Evolutionary conservation across 352 stramenopile species (phyloP), one percentile per base, ranked within the genome.

Genomic region (Phytopythium sindhum): DNA sequence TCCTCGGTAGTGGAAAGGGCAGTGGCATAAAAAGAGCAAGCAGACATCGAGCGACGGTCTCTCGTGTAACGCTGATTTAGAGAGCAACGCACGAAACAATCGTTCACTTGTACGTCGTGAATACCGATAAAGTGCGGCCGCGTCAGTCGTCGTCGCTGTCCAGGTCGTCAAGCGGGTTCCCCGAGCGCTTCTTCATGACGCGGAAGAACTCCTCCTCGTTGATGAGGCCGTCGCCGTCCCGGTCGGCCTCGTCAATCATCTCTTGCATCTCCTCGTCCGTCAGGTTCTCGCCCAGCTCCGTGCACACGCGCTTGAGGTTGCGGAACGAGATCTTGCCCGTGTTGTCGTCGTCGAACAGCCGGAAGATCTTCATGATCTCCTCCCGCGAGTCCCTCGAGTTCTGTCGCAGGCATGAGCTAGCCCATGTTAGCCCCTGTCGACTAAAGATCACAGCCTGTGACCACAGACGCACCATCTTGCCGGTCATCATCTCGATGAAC

Each of bases 241-340:
- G 81, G 59, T 98, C 95, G 19, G 94, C 93, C 68, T 98, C 95
- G 63, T 98, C 94, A 57, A 98, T 98, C 93, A 98, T 98, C 64
- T 98, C 92, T 67, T 98, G 89, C 63, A 92, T 90, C 68, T 92
- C 83, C 50, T 89, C 80, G 59, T 92, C 83, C 23, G 83, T 91
- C 41, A 90, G 67, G 31, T 68, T 84, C 72, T 90, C 77, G 6
- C 77, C 75, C 33, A 91, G 60, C 70, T 98, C 94, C 2, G 78
- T 90, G 57, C 89, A 96, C 24, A 97, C 93, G 37, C 93, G 80
- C 65, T 98, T 98, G 52, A 98, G 80, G 65, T 98, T 98, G 39
- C 90, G 84, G 73, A 98, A 98, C 33, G 90, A 97, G 59, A 98
- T 98, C 57, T 96, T 97, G 21, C 94, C 94, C 23, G 93, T 98